phyloP scores from a whole-genome alignment of 2,329 filamentous ascomycete species.

The Alternaria sp. region DNA sequence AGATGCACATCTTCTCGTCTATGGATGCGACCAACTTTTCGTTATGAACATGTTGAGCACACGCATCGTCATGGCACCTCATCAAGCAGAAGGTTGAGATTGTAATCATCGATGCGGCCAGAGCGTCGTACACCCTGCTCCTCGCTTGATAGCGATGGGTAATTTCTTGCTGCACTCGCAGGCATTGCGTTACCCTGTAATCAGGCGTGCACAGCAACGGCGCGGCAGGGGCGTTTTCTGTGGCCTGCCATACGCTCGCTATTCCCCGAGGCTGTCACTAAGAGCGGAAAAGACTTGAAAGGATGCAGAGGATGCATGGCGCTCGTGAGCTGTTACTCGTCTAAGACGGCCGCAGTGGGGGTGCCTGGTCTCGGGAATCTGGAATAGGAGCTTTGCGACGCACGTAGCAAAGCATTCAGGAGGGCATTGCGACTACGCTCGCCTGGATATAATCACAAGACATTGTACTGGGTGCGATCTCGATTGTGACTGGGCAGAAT shows the following conservation, averaged over 20 bases:
- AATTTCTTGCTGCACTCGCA: constrained; percentile 6
- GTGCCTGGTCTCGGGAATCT: background rate
- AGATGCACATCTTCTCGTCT: background rate
- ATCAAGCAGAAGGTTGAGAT: background rate
- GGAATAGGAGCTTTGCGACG: background rate
- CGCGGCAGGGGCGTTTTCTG: constrained; percentile 5
- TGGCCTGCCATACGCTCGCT: constrained; percentile 2
- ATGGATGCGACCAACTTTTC: background rate
- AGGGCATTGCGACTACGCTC: background rate
- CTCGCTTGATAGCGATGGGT: background rate
- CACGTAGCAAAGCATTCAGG: background rate
- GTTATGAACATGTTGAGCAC: background rate
- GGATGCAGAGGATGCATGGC: constrained; percentile 7
- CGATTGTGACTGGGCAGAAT: constrained; percentile 3
- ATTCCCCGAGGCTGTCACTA: constrained; percentile 3
- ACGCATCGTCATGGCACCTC: background rate
- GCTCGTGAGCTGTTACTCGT: constrained; percentile 5
- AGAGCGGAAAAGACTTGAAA: constrained; percentile 2
- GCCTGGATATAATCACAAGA: background rate
- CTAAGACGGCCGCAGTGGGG: background rate
- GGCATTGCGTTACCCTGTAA: constrained; percentile 1
- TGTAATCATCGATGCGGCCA: background rate
- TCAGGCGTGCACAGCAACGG: constrained; percentile 7
- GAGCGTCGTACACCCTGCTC: background rate
- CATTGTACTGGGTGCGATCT: background rate